Base-by-base conservation (phyloP, 2,329 filamentous ascomycete species). In the Chrysosporium queenslandicum region DNA sequence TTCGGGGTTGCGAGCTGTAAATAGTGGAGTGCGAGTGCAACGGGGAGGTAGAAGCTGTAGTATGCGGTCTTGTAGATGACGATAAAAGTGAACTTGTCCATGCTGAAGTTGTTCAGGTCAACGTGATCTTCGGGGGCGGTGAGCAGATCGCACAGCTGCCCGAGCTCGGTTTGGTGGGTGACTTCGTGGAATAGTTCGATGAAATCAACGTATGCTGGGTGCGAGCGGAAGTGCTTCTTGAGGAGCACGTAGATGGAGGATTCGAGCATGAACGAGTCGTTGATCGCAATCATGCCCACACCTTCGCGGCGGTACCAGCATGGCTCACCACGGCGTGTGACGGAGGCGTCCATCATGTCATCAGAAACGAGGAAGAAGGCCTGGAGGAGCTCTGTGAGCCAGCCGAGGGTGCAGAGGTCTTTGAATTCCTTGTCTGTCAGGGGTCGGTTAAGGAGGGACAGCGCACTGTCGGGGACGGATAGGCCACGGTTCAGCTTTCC, bases 31-130 rank as follows among this genome's bases (percentile, higher is more conserved):
- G 92, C 87, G 41, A 98, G 80, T 8, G 89, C 91, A 52, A 98
- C 89, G 54, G 92, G 92, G 12, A 98, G 85, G 75, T 97, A 97
- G 79, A 98, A 98, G 66, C 86, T 94, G 78, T 98, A 98, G 77
- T 94, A 98, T 48, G 92, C 90, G 21, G 92, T 98, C 82, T 98
- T 98, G 83, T 94, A 97, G 73, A 94, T 87, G 74, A 98, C 92
- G 66, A 98, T 98, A 78, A 97, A 98, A 63, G 78, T 83, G 77
- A 95, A 95, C 78, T 95, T 98, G 57, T 90, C 80, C 71, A 96
- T 78, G 70, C 83, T 89, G 78, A 98, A 98, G 77, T 95, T 95
- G 78, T 87, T 77, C 58, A 98, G 83, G 73, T 97, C 83, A 65
- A 97, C 86, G 57, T 83, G 77, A 69, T 96, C 90, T 74, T 98